A percentile compares a stretch with the other conserved stretches of the same genome.
These are phyloP conservation scores for Decorospora gaudefroyi DNA, from an alignment of 2,329 filamentous ascomycete genomes.

Conservation along the genomic window DNA sequence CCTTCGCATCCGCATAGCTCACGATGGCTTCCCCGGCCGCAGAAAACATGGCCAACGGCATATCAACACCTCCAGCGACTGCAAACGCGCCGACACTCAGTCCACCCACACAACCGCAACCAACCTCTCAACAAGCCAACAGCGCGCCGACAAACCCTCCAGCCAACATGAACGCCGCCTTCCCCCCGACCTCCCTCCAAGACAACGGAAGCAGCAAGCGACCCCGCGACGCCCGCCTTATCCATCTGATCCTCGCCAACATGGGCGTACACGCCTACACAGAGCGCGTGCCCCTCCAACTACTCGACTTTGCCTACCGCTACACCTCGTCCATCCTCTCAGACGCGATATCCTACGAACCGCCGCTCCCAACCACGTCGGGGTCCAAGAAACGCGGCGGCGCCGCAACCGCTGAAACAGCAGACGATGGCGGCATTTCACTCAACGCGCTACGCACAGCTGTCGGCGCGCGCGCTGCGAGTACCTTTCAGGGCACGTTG, in stretches of 20 bases:
- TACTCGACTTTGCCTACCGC: slow-evolving; percentile 85
- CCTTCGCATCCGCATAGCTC: slow-evolving; percentile 3
- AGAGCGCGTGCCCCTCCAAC: slow-evolving; percentile 77
- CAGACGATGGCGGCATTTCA: slow-evolving; percentile 58
- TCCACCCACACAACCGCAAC: slow-evolving; percentile 37
- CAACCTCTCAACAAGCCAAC: slow-evolving; percentile 23
- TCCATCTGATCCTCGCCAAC: slow-evolving; percentile 78
- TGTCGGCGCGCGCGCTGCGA: slow-evolving; percentile 68
- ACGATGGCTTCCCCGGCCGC: slow-evolving; percentile 48
- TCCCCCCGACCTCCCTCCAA: slow-evolving; percentile 42
- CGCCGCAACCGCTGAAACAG: slow-evolving; percentile 27
- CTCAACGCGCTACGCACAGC: slow-evolving; percentile 73
- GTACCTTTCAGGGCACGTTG: slow-evolving; percentile 65
- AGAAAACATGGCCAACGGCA: slow-evolving; percentile 45
- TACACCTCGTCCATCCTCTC: slow-evolving; percentile 73
- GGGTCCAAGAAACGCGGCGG: slow-evolving; percentile 30
- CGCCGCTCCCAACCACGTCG: slow-evolving; percentile 20
- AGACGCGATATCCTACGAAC: slow-evolving; percentile 57
- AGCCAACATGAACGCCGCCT: slow-evolving; percentile 27
- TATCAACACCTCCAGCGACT: slow-evolving; percentile 47
- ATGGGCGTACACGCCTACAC: slow-evolving; percentile 81
- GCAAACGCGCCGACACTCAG: slow-evolving; percentile 38
- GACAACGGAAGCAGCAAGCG: slow-evolving; percentile 52
- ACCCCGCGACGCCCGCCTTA: slow-evolving; percentile 76
- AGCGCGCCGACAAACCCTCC: slow-evolving; percentile 15